Percentiles rank a stretch among this genome's conserved stretches.
Conservation (phyloP, 352 stramenopile genomes). For the Phytopythium vexans region DNA sequence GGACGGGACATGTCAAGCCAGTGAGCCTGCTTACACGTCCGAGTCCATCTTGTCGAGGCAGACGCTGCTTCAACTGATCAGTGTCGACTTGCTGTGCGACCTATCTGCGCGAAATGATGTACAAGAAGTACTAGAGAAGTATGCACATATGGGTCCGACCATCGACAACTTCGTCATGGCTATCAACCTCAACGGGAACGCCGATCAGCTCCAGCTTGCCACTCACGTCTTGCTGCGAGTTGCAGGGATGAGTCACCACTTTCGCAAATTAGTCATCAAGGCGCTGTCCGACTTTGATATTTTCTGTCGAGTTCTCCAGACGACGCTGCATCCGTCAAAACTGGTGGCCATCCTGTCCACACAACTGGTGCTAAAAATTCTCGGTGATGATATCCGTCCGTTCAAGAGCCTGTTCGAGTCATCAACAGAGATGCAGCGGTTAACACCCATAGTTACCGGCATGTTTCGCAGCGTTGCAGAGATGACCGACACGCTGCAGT, state of each 20-base stretch:
- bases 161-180: constrained; percentile 54
- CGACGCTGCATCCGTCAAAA: constrained; percentile 66
- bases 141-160: constrained; percentile 38
- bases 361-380: constrained; percentile 55
- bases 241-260: constrained; percentile 48
- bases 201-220: constrained; percentile 52
- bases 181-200: constrained; percentile 69
- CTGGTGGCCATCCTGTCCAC: constrained; percentile 46
- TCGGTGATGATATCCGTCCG: constrained; percentile 54
- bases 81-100: constrained; percentile 68
- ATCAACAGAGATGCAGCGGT: constrained; percentile 23
- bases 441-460: constrained; percentile 46
- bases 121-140: constrained; percentile 42
- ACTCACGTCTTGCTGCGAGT: constrained; percentile 61
- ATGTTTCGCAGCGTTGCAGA: constrained; percentile 65
- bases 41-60: constrained; percentile 32
- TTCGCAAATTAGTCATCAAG: constrained; percentile 57
- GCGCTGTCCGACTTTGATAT: constrained; percentile 51
- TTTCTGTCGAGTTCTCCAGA: constrained; percentile 66
- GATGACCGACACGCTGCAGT: constrained; percentile 33
- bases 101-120: constrained; percentile 58
- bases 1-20: constrained; percentile 45
- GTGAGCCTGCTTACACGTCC: constrained; percentile 20
- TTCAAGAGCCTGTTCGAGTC: constrained; percentile 48
- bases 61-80: constrained; percentile 48